Percentiles rank a stretch among this genome's conserved stretches.
These are phyloP conservation scores for Metschnikowia corniflorae DNA, from an alignment of 805 yeast species.

Conservation along the genomic window DNA sequence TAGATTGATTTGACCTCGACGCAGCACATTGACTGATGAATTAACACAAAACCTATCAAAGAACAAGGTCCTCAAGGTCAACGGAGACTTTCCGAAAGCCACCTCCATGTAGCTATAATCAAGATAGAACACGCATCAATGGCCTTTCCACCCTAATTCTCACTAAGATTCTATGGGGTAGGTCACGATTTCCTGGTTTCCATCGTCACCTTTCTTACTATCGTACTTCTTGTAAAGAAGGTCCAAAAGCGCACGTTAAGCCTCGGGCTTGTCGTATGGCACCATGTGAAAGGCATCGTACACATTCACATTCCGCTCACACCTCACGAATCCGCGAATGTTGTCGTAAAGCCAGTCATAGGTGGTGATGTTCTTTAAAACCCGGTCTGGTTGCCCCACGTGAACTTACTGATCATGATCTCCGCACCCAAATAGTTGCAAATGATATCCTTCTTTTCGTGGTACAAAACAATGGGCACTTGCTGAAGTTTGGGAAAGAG, in stretches of 20 bases:
- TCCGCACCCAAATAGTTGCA: slow-evolving; percentile 82
- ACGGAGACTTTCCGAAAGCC: too few relatives aligned
- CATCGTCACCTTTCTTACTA: slow-evolving; percentile 10
- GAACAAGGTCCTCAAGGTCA: too few relatives aligned
- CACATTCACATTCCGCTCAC: slow-evolving; percentile 67
- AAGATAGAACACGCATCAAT: too few relatives aligned
- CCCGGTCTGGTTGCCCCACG: slow-evolving; percentile 58
- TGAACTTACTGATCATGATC: slow-evolving; percentile 54
- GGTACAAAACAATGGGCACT: slow-evolving; percentile 67
- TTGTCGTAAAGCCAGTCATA: slow-evolving; percentile 45
- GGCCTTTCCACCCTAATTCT: too few relatives aligned
- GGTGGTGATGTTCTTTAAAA: slow-evolving; percentile 29
- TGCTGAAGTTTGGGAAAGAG: slow-evolving; percentile 65
- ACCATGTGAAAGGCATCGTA: slow-evolving; percentile 89
- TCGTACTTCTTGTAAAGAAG: slow-evolving; percentile 25
- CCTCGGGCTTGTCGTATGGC: slow-evolving; percentile 73
- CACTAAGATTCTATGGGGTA: slow-evolving; percentile 8
- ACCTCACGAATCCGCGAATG: slow-evolving; percentile 36
- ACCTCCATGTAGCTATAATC: too few relatives aligned
- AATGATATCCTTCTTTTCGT: slow-evolving; percentile 85
- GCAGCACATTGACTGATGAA: too few relatives aligned
- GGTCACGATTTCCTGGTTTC: slow-evolving; percentile 16
- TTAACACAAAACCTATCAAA: too few relatives aligned
- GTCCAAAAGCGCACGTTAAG: slow-evolving; percentile 69
- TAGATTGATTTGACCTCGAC: too few relatives aligned